These are phyloP conservation scores for Penicillium capsulatum DNA, from an alignment of 2,329 filamentous ascomycete species.

Conservation along the genomic window DNA sequence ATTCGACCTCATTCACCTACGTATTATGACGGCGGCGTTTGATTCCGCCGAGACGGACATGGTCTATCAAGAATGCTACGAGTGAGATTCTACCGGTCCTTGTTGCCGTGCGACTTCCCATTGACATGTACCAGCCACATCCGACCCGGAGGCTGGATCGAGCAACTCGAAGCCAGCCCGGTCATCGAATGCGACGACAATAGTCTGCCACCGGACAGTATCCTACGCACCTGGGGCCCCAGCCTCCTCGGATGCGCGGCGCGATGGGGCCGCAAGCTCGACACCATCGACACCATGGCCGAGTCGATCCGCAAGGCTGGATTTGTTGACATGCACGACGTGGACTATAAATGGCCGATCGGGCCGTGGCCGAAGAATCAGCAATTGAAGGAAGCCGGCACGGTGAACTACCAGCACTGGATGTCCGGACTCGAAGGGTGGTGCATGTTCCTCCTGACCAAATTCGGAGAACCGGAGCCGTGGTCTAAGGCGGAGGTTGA, in stretches of 20 bases:
- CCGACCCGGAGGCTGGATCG: slow-evolving; percentile 20
- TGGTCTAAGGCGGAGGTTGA: slow-evolving; percentile 15
- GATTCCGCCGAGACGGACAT: slow-evolving; percentile 13
- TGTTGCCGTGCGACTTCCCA: neutral
- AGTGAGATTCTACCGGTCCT: slow-evolving; percentile 8
- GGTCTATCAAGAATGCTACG: slow-evolving; percentile 16
- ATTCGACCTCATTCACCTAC: slow-evolving; percentile 27
- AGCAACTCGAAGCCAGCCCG: slow-evolving; percentile 17
- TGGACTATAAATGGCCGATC: slow-evolving; percentile 30
- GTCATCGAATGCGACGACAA: slow-evolving; percentile 15
- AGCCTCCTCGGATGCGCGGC: slow-evolving; percentile 19
- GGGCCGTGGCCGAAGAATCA: slow-evolving; percentile 31
- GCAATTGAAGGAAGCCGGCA: slow-evolving; percentile 40
- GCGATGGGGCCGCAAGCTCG: slow-evolving; percentile 19
- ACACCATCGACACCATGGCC: slow-evolving; percentile 24
- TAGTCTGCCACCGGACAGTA: slow-evolving; percentile 14
- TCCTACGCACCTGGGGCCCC: slow-evolving; percentile 14
- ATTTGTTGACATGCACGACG: slow-evolving; percentile 33
- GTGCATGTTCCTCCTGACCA: slow-evolving; percentile 29
- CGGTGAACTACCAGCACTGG: slow-evolving; percentile 28
- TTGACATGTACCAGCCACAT: slow-evolving; percentile 11
- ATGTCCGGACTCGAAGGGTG: slow-evolving; percentile 28
- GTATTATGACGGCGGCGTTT: slow-evolving; percentile 17
- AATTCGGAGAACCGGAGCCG: slow-evolving; percentile 11
- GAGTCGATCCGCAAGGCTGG: slow-evolving; percentile 25